Base-by-base conservation (phyloP, 2,329 filamentous ascomycete genomes). In the Lasiodiplodia gonubiensis region DNA sequence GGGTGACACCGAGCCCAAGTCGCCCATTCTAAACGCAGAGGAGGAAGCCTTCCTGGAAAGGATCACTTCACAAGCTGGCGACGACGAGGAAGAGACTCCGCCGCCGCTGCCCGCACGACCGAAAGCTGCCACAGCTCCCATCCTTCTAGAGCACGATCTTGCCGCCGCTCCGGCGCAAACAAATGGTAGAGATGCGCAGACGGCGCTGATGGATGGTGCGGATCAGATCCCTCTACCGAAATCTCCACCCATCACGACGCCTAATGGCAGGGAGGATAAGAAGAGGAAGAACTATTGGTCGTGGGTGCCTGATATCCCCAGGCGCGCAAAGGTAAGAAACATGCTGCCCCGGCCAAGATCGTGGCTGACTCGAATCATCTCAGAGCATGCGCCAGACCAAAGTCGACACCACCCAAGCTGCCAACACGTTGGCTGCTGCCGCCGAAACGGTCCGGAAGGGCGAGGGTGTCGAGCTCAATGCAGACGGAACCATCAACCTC, bases 21-120 rank as follows among this genome's bases (percentile, higher is more conserved):
- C 76, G 72, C 74, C 82, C 6, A 82, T 89, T 2, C 74, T 89
- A n/a, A 86, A 85, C 21, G 82, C 86, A n/a, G 86, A 88, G 72
- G 87, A 89, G 69, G 85, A 89, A 71, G 79, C 82, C 64, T 89
- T 88, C 71, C 76, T 89, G 39, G 79, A 82, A 65, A 78, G 79
- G 39, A 82, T 88, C 37, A 83, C 83, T 3, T 80, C 82, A n/a
- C 42, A 21, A n/a, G 42, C 18, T 11, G 42, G 21, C 8, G 80
- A 83, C 42, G 78, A 80, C 21, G 74, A 77, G 59, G 79, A 83
- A 39, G 78, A 80, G 21, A 72, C 78, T 3, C 78, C 80, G 1
- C 80, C 81, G n/a, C 79, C 80, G 14, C 75, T 82, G 8, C 81
- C 81, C 10, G 73, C 72, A 11, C 74, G 77, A 35, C 78, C 76